A percentile compares a stretch with the other conserved stretches of the same genome.
Conservation (phyloP, 192 early-diverging fungal species). For the Coemansia sp. region DNA sequence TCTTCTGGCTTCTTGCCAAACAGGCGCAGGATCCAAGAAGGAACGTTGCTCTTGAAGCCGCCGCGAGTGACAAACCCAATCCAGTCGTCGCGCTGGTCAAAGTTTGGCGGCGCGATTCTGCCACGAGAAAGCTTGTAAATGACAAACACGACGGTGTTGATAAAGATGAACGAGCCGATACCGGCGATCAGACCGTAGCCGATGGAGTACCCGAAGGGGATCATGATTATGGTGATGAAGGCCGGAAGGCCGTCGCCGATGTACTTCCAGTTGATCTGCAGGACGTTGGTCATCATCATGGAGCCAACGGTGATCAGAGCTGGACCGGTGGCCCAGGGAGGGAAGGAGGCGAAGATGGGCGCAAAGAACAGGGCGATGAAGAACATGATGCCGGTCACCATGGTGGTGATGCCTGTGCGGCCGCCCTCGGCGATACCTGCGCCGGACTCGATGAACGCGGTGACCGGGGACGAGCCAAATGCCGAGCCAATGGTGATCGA, state of each 20-base stretch:
- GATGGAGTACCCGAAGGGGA: slow-evolving; percentile 78
- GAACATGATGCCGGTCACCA: slow-evolving; percentile 66
- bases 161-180: slow-evolving; percentile 63
- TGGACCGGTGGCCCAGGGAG: slow-evolving; percentile 81
- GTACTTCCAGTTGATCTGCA: slow-evolving; percentile 77
- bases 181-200: slow-evolving; percentile 78
- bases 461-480: slow-evolving; percentile 72
- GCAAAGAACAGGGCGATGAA: slow-evolving; percentile 78
- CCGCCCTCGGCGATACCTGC: slow-evolving; percentile 81
- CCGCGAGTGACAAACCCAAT: slow-evolving; percentile 35
- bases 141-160: slow-evolving; percentile 63
- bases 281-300: slow-evolving; percentile 70
- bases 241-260: slow-evolving; percentile 74
- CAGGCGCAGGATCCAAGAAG: slow-evolving; percentile 36
- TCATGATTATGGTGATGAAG: slow-evolving; percentile 71
- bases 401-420: slow-evolving; percentile 70
- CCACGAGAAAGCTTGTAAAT: slow-evolving; percentile 59
- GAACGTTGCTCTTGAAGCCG: slow-evolving; percentile 34
- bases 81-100: slow-evolving; percentile 42
- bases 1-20: slow-evolving; percentile 26
- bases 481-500: slow-evolving; percentile 65
- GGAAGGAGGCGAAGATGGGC: slow-evolving; percentile 80
- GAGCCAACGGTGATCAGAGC: slow-evolving; percentile 77
- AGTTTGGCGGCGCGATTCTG: slow-evolving; percentile 51
- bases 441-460: slow-evolving; percentile 79